Evolutionary conservation across 805 yeast species (phyloP).

Genomic region (Zygosaccharomyces bisporus): DNA sequence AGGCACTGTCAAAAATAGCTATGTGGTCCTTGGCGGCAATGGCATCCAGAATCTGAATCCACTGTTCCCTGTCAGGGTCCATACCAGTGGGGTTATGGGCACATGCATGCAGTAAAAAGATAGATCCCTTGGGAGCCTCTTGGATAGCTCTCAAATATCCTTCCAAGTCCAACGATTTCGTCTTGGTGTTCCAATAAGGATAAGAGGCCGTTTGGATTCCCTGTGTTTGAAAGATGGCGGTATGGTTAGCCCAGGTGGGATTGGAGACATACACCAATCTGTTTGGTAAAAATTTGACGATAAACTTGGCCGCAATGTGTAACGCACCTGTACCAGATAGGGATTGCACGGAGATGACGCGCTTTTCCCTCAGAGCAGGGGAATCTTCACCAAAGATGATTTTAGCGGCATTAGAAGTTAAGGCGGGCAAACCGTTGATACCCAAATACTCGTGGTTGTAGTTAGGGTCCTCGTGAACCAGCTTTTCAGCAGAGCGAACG

Average conservation of each 20-base stretch:
- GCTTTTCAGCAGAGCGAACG: constrained; percentile 63
- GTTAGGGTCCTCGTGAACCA: constrained; percentile 52
- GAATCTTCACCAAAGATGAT: constrained; percentile 66
- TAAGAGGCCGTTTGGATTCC: constrained; percentile 68
- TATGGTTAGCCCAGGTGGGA: constrained; percentile 99
- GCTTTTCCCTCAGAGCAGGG: constrained; percentile 49
- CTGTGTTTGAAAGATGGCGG: constrained; percentile 67
- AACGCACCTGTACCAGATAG: constrained; percentile 95
- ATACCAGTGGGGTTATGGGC: constrained; percentile 98
- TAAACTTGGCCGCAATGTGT: constrained; percentile 70
- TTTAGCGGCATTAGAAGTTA: constrained; percentile 66
- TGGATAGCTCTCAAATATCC: constrained; percentile 64
- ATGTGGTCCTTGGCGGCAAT: constrained; percentile 62
- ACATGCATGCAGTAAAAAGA: constrained; percentile 85
- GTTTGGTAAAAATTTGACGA: constrained; percentile 36
- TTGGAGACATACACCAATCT: constrained; percentile 63
- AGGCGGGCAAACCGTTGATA: constrained; percentile 70
- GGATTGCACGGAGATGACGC: constrained; percentile 83
- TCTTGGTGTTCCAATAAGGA: constrained; percentile 79
- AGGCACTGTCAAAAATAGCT: constrained; percentile 88
- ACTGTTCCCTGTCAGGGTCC: constrained; percentile 81
- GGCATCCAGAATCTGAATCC: constrained; percentile 66
- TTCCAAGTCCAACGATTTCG: constrained; percentile 65
- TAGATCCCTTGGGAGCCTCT: constrained; percentile 68
- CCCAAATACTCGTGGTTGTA: constrained; percentile 86